Evolutionary conservation across 768 basidiomycete genomes (phyloP).

Genomic region (Myochromella boudieri): DNA sequence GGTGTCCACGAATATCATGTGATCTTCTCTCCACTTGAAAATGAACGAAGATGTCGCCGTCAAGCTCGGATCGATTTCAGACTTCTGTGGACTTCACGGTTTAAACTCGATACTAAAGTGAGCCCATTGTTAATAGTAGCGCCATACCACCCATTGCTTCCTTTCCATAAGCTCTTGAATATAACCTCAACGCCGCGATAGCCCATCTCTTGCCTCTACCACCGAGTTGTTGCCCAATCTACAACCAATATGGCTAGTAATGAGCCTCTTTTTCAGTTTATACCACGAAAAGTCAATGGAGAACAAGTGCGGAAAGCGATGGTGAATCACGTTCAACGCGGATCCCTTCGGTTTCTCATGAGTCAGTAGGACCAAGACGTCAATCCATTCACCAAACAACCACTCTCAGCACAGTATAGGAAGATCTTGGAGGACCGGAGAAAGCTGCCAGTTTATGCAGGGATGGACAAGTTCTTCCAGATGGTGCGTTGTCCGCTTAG

Average conservation of each 20-base stretch:
- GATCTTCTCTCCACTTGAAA: no score
- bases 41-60: no score
- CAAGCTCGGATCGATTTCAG: no score
- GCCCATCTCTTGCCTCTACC: slow-evolving; percentile 52
- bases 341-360: slow-evolving; percentile 2
- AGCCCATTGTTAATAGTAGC: no score
- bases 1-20: no score
- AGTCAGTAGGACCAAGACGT: slow-evolving; percentile 65
- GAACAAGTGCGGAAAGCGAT: slow-evolving; percentile 67
- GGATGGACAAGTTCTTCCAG: slow-evolving; percentile 91
- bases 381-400: slow-evolving; percentile 87
- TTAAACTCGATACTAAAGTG: no score
- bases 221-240: slow-evolving; percentile 33
- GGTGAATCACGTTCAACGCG: slow-evolving; percentile 41
- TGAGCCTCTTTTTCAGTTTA: slow-evolving; percentile 72
- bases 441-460: slow-evolving; percentile 86
- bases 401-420: slow-evolving; percentile 76
- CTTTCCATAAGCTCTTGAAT: background rate
- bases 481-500: slow-evolving; percentile 58
- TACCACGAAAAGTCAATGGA: slow-evolving; percentile 67
- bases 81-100: no score
- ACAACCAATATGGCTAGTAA: slow-evolving; percentile 20
- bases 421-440: slow-evolving; percentile 84
- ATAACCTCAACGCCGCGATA: slow-evolving; percentile 28
- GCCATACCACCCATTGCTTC: no score